Evolutionary conservation across 441 rosid species (phyloP).

Genomic region (Euphorbia corollata): DNA sequence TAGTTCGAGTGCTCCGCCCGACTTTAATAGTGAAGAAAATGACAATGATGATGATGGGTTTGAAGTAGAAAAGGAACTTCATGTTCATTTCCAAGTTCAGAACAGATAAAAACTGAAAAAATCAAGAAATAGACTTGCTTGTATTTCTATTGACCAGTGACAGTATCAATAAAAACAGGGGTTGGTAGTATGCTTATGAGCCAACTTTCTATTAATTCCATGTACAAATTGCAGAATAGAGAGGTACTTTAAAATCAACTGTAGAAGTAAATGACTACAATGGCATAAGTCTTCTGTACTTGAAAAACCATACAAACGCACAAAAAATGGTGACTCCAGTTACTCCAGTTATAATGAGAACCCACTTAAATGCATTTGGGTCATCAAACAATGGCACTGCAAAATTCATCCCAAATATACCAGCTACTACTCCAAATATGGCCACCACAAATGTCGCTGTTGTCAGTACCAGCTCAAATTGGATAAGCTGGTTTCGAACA

Average conservation of each 20-base stretch:
- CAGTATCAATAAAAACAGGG: too few species aligned
- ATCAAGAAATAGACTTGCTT: too few species aligned
- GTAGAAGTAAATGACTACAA: conserved; percentile 29
- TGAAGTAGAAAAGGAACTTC: too few species aligned
- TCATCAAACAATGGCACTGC: conserved; percentile 55
- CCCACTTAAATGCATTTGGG: conserved; percentile 78
- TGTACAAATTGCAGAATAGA: conserved; percentile 6
- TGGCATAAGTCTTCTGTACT: conserved; percentile 83
- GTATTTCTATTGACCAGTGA: too few species aligned
- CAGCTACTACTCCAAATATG: conserved; percentile 93
- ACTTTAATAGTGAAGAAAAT: too few species aligned
- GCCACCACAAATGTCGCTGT: conserved; percentile 95
- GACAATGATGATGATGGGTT: too few species aligned
- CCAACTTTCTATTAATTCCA: conserved; percentile 12
- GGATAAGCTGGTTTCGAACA: conserved; percentile 92
- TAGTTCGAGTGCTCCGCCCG: too few species aligned
- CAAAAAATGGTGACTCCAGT: conserved; percentile 52
- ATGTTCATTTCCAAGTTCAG: too few species aligned
- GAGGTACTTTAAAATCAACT: conserved; percentile 4
- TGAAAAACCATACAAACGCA: conserved; percentile 87
- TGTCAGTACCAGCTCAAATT: conserved; percentile 84
- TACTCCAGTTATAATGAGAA: conserved; percentile 63
- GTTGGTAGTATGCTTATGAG: too few species aligned
- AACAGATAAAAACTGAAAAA: too few species aligned
- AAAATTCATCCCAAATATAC: conserved; percentile 94